Evolutionary conservation across 805 yeast species (phyloP), one percentile per base, ranked within the genome.

Genomic region (Cephaloascus fragrans): DNA sequence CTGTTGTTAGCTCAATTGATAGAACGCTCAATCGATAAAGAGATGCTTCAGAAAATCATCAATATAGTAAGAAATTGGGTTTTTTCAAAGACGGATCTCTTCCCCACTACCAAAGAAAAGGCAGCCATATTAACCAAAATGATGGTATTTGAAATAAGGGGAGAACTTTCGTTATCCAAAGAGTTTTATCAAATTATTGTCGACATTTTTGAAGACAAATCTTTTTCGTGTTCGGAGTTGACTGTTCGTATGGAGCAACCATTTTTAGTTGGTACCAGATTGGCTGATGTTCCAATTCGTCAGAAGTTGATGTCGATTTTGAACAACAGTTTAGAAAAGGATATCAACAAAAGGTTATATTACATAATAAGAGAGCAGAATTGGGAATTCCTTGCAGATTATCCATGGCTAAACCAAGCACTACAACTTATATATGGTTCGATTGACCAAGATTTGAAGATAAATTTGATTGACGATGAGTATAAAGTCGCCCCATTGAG

Each of bases 231-330:
- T 47, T 80, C 95, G 1, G 99, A 93, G 52, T 71, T 93, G 20
- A 87, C 97, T 0, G 90, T 88, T 14, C 69, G 98, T 39, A 80
- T 93, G 85, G 99, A 93, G 55, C 97, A 89, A 56, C 94, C 97
- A 19, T 93, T 93, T 58, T 64, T 93, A 49, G 90, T 87, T 8
- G 99, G 98, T 28, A 93, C 98, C 0, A 73, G 94, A 26, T 71
- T 85, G 2, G 77, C 83, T 0, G 90, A 88, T 51, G 82, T 80
- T 3, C 65, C 69, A 3, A 80, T 86, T 20, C 75, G 98, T 37
- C 71, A 76, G 41, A 80, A 77, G 47, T 71, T 94, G 44, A 83
- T 93, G 93, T 56, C 72, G 0, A 84, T 93, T 40, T 62, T 93
- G 51, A 80, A 81, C 55, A 73, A 73, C 34, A 83, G 95, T 46